Evolutionary conservation across 176 grass and related monocot genomes (phyloP).

Genomic region (Carex pumila): DNA sequence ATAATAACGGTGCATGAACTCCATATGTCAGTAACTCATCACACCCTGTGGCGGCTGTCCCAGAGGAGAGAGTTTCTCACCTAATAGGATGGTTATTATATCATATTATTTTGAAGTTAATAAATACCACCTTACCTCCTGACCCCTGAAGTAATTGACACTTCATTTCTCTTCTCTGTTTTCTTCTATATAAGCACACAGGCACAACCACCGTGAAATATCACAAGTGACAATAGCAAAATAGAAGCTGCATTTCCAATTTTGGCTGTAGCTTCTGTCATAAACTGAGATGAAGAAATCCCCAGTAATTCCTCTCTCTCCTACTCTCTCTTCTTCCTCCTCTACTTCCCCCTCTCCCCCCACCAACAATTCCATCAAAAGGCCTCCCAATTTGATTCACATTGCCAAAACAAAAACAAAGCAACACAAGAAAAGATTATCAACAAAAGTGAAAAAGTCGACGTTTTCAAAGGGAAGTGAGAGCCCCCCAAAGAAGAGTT

Average conservation of each 20-base stretch:
- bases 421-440: slow-evolving; percentile 22
- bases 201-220: neutral
- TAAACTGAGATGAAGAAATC: slow-evolving; percentile 3
- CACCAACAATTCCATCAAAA: slow-evolving; percentile 4
- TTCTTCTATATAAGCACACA: slow-evolving; percentile 19
- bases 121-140: slow-evolving; percentile 17
- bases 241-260: slow-evolving; percentile 10
- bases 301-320: slow-evolving; percentile 6
- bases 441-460: neutral
- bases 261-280: neutral
- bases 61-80: neutral
- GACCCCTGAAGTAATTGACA: slow-evolving; percentile 5
- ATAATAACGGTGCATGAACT: neutral
- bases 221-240: slow-evolving; percentile 5
- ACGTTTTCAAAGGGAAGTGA: neutral
- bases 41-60: neutral
- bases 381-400: slow-evolving; percentile 22
- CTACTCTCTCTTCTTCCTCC: slow-evolving; percentile 7
- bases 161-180: neutral
- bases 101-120: slow-evolving; percentile 1
- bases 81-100: neutral
- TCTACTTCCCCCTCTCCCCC: slow-evolving; percentile 17
- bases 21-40: slow-evolving; percentile 6
- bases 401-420: neutral
- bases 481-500: slow-evolving; percentile 28